These are phyloP conservation scores for Xylariales sp. DNA, from an alignment of 2,329 filamentous ascomycete genomes.

Conservation along the genomic window DNA sequence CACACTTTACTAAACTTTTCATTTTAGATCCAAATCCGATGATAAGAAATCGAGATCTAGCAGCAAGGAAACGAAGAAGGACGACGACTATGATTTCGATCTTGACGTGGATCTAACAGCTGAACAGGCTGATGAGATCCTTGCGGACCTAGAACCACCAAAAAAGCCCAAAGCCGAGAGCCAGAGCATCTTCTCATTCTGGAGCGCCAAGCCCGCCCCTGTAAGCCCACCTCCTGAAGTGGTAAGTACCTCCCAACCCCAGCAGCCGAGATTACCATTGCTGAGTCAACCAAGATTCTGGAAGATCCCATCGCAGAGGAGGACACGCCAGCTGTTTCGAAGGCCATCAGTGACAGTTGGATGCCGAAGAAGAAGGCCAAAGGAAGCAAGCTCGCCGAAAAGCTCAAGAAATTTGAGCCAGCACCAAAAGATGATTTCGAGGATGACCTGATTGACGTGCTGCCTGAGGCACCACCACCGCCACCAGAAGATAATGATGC, in stretches of 20 bases:
- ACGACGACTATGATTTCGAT: conserved; percentile 44
- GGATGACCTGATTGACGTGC: conserved; percentile 51
- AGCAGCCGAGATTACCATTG: conserved; percentile 57
- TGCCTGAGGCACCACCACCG: conserved; percentile 55
- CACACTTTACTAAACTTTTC: too few relatives aligned
- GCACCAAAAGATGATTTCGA: conserved; percentile 52
- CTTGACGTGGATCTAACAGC: conserved; percentile 49
- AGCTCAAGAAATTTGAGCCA: conserved; percentile 67
- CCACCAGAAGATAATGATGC: conserved; percentile 54
- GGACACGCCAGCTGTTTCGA: conserved; percentile 56
- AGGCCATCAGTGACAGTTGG: conserved; percentile 52
- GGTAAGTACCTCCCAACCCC: conserved; percentile 44
- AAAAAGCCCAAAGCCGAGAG: conserved; percentile 45
- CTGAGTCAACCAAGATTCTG: conserved; percentile 61
- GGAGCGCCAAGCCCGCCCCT: conserved; percentile 58
- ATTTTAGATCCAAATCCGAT: conserved; percentile 51
- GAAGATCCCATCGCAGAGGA: conserved; percentile 58
- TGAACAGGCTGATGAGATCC: conserved; percentile 48
- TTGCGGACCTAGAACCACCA: conserved; percentile 43
- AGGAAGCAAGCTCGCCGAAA: conserved; percentile 66
- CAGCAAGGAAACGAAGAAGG: conserved; percentile 44
- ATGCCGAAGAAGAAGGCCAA: conserved; percentile 61
- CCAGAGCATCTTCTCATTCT: conserved; percentile 65
- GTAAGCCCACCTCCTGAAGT: conserved; percentile 52
- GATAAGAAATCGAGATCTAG: conserved; percentile 53